Evolutionary conservation across 1,284 basidiomycete genomes (phyloP).

Genomic region (Cryptococcus jaspeensis): DNA sequence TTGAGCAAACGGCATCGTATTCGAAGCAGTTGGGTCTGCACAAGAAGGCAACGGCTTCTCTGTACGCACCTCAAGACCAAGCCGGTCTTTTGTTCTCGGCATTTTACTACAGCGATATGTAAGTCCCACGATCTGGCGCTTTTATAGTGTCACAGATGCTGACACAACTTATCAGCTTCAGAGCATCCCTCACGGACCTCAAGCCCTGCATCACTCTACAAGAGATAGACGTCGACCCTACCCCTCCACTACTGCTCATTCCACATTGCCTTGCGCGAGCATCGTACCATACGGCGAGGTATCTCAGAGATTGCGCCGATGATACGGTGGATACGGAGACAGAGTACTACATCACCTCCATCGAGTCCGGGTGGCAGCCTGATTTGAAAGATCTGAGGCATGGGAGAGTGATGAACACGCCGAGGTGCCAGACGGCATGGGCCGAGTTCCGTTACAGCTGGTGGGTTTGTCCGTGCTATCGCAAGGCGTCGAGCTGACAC

Average conservation of each 20-base stretch:
- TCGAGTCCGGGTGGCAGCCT: constrained; percentile 19
- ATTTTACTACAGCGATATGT: constrained; percentile 31
- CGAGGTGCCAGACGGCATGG: constrained; percentile 14
- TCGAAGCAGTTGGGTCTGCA: constrained; percentile 21
- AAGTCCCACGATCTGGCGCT: constrained; percentile 11
- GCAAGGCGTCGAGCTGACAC: background rate
- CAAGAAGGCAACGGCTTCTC: constrained; percentile 9
- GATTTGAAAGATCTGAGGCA: constrained; percentile 17
- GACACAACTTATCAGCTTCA: constrained; percentile 14
- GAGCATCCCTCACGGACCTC: constrained; percentile 21
- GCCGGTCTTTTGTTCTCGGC: constrained; percentile 21
- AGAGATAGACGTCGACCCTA: constrained; percentile 26
- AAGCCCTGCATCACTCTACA: constrained; percentile 18
- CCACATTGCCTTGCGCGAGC: constrained; percentile 14
- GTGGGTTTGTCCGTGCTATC: constrained; percentile 6
- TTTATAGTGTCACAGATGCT: background rate
- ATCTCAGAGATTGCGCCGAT: constrained; percentile 22
- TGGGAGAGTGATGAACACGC: background rate
- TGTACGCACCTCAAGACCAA: constrained; percentile 20
- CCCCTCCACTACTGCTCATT: constrained; percentile 9
- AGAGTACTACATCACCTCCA: constrained; percentile 16
- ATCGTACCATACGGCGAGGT: constrained; percentile 14
- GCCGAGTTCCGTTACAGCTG: constrained; percentile 28
- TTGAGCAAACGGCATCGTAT: constrained; percentile 25
- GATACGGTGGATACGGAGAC: constrained; percentile 21